These are phyloP conservation scores for Coffea canephora DNA, from an alignment of 257 asterid species.

Conservation along the genomic window DNA sequence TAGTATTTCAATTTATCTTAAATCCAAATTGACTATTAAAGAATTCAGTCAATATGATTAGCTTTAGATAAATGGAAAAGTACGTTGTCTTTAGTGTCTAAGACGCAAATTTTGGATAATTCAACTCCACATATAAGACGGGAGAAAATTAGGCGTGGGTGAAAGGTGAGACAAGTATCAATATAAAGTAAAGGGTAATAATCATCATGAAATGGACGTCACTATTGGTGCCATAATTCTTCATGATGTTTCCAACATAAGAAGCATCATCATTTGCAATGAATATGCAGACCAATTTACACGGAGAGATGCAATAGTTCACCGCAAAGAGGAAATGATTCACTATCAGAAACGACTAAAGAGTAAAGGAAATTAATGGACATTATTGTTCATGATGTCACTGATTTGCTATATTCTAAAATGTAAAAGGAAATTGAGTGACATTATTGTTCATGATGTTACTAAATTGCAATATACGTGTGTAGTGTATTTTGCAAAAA, in stretches of 20 bases:
- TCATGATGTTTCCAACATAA: slow-evolving; percentile 4
- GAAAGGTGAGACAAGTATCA: not conserved
- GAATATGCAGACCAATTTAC: not conserved
- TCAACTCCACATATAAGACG: not conserved
- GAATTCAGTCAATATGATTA: too few relatives aligned
- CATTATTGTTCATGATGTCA: not conserved
- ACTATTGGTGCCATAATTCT: not conserved
- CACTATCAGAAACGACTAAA: not conserved
- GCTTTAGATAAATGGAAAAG: not conserved
- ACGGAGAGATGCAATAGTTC: not conserved
- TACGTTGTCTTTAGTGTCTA: not conserved
- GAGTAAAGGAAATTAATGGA: not conserved
- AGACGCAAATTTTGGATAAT: not conserved
- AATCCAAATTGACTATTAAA: not conserved
- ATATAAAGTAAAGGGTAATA: not conserved
- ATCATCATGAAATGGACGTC: not conserved
- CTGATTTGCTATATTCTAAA: too few relatives aligned
- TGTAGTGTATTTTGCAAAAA: too few relatives aligned
- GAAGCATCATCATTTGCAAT: slow-evolving; percentile 1
- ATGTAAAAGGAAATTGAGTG: too few relatives aligned
- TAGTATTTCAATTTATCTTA: not conserved
- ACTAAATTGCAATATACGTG: too few relatives aligned
- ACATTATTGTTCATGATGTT: too few relatives aligned
- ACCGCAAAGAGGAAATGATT: not conserved
- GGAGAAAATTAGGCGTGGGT: not conserved